Evolutionary conservation across 2,329 filamentous ascomycete genomes (phyloP), one percentile per base, ranked within the genome.

Genomic region (Exophiala sideris): DNA sequence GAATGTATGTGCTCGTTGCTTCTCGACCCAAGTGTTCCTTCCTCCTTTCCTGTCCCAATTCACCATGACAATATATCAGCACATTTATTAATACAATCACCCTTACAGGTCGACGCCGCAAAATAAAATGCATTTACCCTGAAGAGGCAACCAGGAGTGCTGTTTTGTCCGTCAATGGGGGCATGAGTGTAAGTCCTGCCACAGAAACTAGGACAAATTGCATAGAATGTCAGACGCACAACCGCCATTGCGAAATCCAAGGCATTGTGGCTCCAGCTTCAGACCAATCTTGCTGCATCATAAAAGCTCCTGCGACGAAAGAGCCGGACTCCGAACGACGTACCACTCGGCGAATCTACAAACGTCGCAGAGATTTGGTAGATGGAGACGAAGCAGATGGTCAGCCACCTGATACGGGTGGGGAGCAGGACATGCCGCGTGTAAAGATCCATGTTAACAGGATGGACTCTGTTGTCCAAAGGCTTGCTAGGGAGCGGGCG

Each of bases 41-140:
- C 16, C 16, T 18, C 16, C 16, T 18, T 18, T 18, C 16, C 10
- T 14, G 3, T 18, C 35, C 11, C 16, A 33, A 29, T 39, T 21
- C n/a, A 45, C 14, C 14, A 39, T 45, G 44, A 18, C 16, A 18
- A 18, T 18, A 18, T 18, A 18, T 18, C 16, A 18, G 16, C 16
- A 18, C 16, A 18, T 18, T 18, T 18, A 18, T 18, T 18, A 18
- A 18, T 18, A 18, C 16, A 46, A 35, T 39, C 38, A 32, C 11
- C 18, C n/a, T 20, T 14, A 42, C 32, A 63, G 61, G 61, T 48
- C 61, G 61, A n/a, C 57, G 61, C n/a, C 57, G 61, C 21, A 63
- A 63, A 45, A 59, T 63, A 16, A 63, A 61, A 54, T 63, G 61
- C 54, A 62, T 48, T 38, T 63, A 60, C 24, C 45, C 56, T 20